These are phyloP conservation scores for Daldinia sp. DNA, from an alignment of 2,329 filamentous ascomycete species.

Conservation along the genomic window DNA sequence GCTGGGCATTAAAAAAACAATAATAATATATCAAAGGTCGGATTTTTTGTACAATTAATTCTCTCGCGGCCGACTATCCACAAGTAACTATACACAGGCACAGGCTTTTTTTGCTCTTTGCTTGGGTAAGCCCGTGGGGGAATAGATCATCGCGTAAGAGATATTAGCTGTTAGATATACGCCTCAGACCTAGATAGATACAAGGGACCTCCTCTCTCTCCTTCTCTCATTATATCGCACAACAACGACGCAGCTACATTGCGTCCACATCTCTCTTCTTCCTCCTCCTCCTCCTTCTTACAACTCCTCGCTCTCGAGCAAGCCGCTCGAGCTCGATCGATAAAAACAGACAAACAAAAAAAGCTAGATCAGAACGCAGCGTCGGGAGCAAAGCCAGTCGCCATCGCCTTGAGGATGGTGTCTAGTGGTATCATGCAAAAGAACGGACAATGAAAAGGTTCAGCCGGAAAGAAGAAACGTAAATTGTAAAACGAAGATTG, in stretches of 20 bases:
- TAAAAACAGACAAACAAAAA: conserved; percentile 18
- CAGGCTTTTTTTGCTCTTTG: conserved; percentile 16
- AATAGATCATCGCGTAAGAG: conserved; percentile 19
- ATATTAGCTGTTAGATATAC: conserved; percentile 33
- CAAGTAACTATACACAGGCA: conserved; percentile 26
- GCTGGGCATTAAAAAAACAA: conserved; percentile 1
- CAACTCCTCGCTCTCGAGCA: conserved; percentile 11
- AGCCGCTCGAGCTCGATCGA: conserved; percentile 9
- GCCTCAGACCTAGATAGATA: conserved; percentile 32
- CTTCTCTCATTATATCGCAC: conserved; percentile 28
- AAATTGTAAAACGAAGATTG: conserved; percentile 18
- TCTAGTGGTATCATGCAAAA: conserved; percentile 45
- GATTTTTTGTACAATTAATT: conserved; percentile 37
- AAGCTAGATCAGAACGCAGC: conserved; percentile 24
- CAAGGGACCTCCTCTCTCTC: conserved; percentile 15
- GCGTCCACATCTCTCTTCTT: neutral
- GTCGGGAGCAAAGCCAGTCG: conserved; percentile 19
- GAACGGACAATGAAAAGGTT: conserved; percentile 31
- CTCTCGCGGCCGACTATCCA: conserved; percentile 6
- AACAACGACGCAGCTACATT: neutral
- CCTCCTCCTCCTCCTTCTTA: neutral
- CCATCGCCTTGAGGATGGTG: conserved; percentile 19
- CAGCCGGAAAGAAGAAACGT: conserved; percentile 27
- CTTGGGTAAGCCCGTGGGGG: neutral
- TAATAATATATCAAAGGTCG: conserved; percentile 4